A percentile compares a stretch with the other conserved stretches of the same genome.
Evolutionary conservation across 768 basidiomycete genomes (phyloP).

Genomic region (Boletus fagicola): DNA sequence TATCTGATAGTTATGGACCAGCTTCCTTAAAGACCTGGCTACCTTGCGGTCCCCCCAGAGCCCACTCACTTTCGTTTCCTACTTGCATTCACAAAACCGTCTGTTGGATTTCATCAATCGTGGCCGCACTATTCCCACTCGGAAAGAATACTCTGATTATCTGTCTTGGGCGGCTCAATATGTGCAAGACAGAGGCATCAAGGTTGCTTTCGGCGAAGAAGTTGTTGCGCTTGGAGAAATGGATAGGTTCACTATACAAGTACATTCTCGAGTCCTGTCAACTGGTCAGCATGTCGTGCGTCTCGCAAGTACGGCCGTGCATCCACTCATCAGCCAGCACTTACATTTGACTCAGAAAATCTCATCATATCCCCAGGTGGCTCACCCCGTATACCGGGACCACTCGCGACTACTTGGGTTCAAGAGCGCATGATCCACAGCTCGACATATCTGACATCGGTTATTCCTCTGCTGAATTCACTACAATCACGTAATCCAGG

Average conservation of each 20-base stretch:
- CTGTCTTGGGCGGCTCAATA: conserved; percentile 49
- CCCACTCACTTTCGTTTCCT: conserved; percentile 51
- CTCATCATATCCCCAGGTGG: conserved; percentile 53
- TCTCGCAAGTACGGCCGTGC: conserved; percentile 38
- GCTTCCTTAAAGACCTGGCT: conserved; percentile 54
- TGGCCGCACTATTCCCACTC: conserved; percentile 48
- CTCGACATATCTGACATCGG: conserved; percentile 41
- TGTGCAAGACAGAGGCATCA: conserved; percentile 43
- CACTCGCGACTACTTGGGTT: conserved; percentile 31
- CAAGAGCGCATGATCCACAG: conserved; percentile 43
- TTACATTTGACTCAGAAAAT: conserved; percentile 35
- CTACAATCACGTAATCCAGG: conserved; percentile 19
- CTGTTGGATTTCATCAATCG: conserved; percentile 54
- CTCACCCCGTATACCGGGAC: conserved; percentile 41
- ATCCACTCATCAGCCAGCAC: neutral
- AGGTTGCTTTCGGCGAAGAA: conserved; percentile 46
- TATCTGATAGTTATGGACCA: conserved; percentile 19
- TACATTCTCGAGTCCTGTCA: conserved; percentile 36
- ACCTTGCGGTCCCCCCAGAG: conserved; percentile 51
- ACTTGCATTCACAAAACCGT: conserved; percentile 49
- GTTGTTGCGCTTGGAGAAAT: conserved; percentile 40
- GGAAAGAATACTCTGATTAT: conserved; percentile 55
- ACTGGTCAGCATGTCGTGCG: conserved; percentile 37
- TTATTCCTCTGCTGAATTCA: conserved; percentile 35
- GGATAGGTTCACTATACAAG: conserved; percentile 36